These are phyloP conservation scores for Penicillium hordei DNA, from an alignment of 2,329 filamentous ascomycete genomes.

Conservation along the genomic window DNA sequence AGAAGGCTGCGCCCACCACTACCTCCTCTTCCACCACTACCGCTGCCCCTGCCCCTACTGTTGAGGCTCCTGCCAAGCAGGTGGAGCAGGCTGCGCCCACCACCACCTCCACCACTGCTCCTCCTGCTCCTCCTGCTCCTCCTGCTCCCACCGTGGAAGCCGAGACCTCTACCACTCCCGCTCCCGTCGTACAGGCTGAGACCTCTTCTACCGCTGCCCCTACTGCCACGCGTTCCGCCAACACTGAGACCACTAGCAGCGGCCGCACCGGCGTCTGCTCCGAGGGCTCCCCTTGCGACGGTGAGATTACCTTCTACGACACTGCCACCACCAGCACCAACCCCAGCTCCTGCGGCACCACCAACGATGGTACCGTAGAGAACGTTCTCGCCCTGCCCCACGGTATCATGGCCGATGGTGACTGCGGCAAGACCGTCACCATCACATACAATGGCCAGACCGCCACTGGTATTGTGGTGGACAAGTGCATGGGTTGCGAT, in stretches of 20 bases:
- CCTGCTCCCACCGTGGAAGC: constrained; percentile 7
- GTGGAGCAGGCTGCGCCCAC: constrained; percentile 7
- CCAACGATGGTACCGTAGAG: constrained; percentile 57
- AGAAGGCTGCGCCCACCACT: constrained; percentile 10
- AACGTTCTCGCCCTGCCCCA: constrained; percentile 69
- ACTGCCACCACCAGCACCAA: constrained; percentile 60
- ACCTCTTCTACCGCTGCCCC: background rate
- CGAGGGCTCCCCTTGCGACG: constrained; percentile 40
- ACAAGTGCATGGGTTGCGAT: constrained; percentile 74
- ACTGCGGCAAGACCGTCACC: constrained; percentile 68
- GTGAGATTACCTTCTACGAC: constrained; percentile 73
- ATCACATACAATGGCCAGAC: constrained; percentile 62
- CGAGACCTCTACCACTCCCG: constrained; percentile 9
- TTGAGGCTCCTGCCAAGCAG: background rate
- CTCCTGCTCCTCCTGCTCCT: constrained; percentile 14
- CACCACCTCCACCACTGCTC: constrained; percentile 9
- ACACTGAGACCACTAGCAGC: constrained; percentile 10
- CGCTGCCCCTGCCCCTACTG: constrained; percentile 7
- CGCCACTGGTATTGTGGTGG: constrained; percentile 60
- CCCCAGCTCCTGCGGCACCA: constrained; percentile 58
- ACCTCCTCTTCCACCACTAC: constrained; percentile 10
- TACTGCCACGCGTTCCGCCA: background rate
- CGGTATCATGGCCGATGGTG: constrained; percentile 66
- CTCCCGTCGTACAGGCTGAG: constrained; percentile 1
- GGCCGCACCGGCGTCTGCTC: constrained; percentile 29